Conservation (phyloP, 192 early-diverging fungal species). For the Coemansia aciculifera region DNA sequence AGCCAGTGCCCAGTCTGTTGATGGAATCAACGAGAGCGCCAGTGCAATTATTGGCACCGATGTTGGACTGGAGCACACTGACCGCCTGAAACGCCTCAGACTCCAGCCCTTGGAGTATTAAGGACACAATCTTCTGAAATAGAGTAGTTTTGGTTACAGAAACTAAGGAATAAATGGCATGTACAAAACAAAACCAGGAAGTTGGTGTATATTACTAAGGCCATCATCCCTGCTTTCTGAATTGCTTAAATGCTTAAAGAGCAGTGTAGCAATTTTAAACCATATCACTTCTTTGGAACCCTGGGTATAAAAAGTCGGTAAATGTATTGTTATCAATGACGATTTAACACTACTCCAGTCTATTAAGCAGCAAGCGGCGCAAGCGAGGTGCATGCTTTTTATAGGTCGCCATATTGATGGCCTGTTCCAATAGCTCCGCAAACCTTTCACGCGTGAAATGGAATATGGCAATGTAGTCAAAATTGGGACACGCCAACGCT, state of each 20-base stretch:
- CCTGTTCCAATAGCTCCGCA: not conserved
- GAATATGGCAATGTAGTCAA: not conserved
- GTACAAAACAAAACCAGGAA: too few relatives aligned
- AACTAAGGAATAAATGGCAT: too few relatives aligned
- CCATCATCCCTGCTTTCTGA: too few relatives aligned
- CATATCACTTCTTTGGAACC: not conserved
- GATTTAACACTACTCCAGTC: not conserved
- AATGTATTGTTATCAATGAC: not conserved
- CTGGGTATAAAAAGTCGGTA: not conserved
- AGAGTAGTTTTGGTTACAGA: too few relatives aligned
- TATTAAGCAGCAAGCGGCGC: not conserved
- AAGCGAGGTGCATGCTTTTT: not conserved
- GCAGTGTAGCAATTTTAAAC: too few relatives aligned
- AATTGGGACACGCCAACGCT: not conserved
- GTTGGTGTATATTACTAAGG: too few relatives aligned
- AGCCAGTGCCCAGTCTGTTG: not conserved
- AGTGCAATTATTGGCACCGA: not conserved
- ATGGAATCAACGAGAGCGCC: not conserved
- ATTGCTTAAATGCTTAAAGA: too few relatives aligned
- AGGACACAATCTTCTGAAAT: not conserved
- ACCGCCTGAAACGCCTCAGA: not conserved
- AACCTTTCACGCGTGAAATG: not conserved
- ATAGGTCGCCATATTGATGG: not conserved
- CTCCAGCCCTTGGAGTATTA: not conserved
- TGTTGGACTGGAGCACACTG: not conserved